Base-by-base conservation (phyloP, 139 green algal species). In the Tetraselmis striata region DNA sequence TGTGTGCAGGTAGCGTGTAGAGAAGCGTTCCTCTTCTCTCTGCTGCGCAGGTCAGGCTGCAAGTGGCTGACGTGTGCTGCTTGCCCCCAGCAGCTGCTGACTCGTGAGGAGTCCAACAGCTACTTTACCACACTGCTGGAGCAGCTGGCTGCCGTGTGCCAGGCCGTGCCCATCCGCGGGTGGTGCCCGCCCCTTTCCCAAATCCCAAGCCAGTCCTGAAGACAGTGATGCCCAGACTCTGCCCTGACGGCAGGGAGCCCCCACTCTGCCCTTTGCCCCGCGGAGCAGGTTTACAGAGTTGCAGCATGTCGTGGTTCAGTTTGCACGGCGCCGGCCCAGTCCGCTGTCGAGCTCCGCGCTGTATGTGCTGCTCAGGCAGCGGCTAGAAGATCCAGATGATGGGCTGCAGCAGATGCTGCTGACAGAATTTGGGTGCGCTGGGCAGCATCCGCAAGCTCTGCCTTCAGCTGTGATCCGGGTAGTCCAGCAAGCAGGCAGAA, bases 291-390 rank as follows among this genome's bases (percentile, higher is more conserved):
- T 67, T 67, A 67, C 45, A 2, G 84, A 90, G 23, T 83, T 96
- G n/a, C 81, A 87, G 82, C 58, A 80, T 31, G 87, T 80, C 58
- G 29, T 85, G 77, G 45, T 28, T 27, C 32, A 28, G 26, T 84
- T 84, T 81, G 81, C 81, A 2, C 30, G 30, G 76, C 81, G 23
- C 29, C 45, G 78, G n/a, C 32, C 85, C 25, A 82, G 82, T 11
- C n/a, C 90, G 0, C 81, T 95, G 1, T 84, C 89, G 0, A 88
- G 92, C 58, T 94, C 91, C 2, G 79, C 85, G 0, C 67, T 93
- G 79, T 91, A 95, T 84, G 80, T 88, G 2, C 80, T 92, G 23
- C 78, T 93, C 0, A 80, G 75, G 78, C 78, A 79, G 75, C 80
- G 29, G 77, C 76, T 81, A 59, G 45, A 18, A 18, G 45, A 67